Percentiles rank a stretch among this genome's conserved stretches.
Evolutionary conservation across 2,329 filamentous ascomycete genomes (phyloP).

Genomic region (Exserohilum rostratum): DNA sequence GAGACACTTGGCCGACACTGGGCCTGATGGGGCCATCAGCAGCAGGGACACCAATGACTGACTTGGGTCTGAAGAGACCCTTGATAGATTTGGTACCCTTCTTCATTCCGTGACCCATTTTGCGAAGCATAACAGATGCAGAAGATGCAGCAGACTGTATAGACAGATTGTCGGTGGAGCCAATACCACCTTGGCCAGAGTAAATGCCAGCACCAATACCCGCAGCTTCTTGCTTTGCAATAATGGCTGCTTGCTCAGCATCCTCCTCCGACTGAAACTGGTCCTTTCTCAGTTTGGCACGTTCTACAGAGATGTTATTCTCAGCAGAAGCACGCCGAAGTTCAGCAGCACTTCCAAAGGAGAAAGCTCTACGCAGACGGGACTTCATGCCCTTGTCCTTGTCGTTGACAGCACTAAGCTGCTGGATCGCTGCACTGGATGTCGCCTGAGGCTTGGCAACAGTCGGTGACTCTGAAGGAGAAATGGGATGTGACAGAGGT

Average conservation of each 20-base stretch:
- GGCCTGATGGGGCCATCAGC: conserved; percentile 71
- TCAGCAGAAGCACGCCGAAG: conserved; percentile 76
- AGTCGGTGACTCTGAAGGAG: conserved; percentile 40
- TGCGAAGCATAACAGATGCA: conserved; percentile 91
- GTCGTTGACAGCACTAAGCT: conserved; percentile 84
- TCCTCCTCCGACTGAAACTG: conserved; percentile 69
- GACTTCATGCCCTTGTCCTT: conserved; percentile 88
- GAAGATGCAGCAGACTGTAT: conserved; percentile 90
- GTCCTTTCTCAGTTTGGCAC: conserved; percentile 61
- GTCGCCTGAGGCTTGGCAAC: conserved; percentile 20
- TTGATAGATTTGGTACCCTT: conserved; percentile 89
- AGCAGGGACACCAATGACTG: conserved; percentile 76
- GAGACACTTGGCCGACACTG: conserved; percentile 84
- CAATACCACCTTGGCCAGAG: conserved; percentile 82
- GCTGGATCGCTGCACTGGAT: conserved; percentile 76
- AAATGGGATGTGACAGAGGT: conserved; percentile 55
- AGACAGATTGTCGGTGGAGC: conserved; percentile 93
- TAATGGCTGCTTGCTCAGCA: conserved; percentile 89
- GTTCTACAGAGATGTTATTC: conserved; percentile 59
- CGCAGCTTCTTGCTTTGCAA: conserved; percentile 86
- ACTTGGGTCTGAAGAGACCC: conserved; percentile 94
- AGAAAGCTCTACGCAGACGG: conserved; percentile 86
- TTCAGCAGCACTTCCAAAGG: conserved; percentile 94
- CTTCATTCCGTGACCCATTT: conserved; percentile 99
- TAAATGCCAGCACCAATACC: conserved; percentile 95